Evolutionary conservation across 495 filamentous ascomycete genomes (phyloP), one percentile per base, ranked within the genome.

Genomic region (Xylaria venustula): DNA sequence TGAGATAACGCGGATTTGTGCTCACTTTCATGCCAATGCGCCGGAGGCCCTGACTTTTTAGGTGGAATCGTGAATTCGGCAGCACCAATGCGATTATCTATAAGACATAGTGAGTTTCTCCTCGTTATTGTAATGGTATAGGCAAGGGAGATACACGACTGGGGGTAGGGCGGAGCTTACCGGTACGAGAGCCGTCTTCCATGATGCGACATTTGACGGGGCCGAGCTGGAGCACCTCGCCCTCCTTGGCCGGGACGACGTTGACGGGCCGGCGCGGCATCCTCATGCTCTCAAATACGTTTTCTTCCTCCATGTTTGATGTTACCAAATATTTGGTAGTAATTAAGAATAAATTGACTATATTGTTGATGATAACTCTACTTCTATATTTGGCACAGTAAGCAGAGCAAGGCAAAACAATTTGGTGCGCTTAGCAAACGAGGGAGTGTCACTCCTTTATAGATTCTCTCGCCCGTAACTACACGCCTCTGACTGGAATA

Each of bases 71-170:
- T 77, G 52, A 84, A 64, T 54, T 79, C 71, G 36, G 81, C 75
- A 26, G 65, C 49, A 54, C 79, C 77, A 60, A 85, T 70, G 48
- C 81, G 78, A 67, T 82, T 79, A 63, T 80, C 77, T 73, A 77
- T 75, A 17, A 71, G 53, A 6, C 68, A 44, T 20, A 32, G n/a
- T 50, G n/a, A 34, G 48, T 11, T 2, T 23, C 17, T 46, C 23
- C 15, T 46, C 19, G 5, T 17, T 9, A 0, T 0, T n/a, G 12
- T n/a, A 17, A 9, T 11, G 23, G 5, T 28, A 48, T 46, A 23
- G 15, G 12, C 5, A 25, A 1, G 45, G 1, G 12, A 48, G 28
- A 4, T 28, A 23, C 15, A 17, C 8, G 22, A 3, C 1, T 47
- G 23, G 11, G 20, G 44, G 22, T 26, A 47, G 7, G 7, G 45